A percentile compares a stretch with the other conserved stretches of the same genome.
phyloP scores from a whole-genome alignment of 1,284 basidiomycete genomes.

The Volvariella surrecta region DNA sequence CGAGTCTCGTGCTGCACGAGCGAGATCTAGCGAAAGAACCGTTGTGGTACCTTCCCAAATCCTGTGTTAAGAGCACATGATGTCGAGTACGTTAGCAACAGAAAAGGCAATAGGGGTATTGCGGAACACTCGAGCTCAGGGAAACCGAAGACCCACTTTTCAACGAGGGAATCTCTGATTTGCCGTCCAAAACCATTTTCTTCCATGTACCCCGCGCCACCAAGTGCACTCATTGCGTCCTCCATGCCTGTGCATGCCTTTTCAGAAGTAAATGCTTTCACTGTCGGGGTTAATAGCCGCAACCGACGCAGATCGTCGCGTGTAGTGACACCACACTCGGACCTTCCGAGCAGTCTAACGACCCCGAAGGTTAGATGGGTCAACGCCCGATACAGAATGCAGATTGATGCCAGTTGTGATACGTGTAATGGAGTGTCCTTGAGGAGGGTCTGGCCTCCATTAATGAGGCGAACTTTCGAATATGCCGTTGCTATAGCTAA shows the following conservation, averaged over 20 bases:
- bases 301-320: conserved; percentile 43
- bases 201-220: conserved; percentile 81
- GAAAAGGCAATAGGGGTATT: no score
- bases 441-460: conserved; percentile 41
- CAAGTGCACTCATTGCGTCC: conserved; percentile 67
- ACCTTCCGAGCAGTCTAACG: conserved; percentile 51
- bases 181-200: conserved; percentile 59
- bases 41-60: conserved; percentile 79
- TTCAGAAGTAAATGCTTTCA: conserved; percentile 67
- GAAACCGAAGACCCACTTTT: conserved; percentile 35
- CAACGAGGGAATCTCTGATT: conserved; percentile 57
- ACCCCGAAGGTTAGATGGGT: conserved; percentile 55
- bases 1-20: conserved; percentile 39
- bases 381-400: conserved; percentile 56
- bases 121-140: no score
- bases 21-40: conserved; percentile 61
- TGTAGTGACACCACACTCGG: conserved; percentile 45
- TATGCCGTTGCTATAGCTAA: conserved; percentile 59
- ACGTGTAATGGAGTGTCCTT: conserved; percentile 53
- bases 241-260: conserved; percentile 57
- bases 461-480: conserved; percentile 47
- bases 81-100: background rate
- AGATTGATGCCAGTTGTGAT: conserved; percentile 48
- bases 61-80: conserved; percentile 14
- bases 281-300: conserved; percentile 61